Evolutionary conservation across 306 rosid species (phyloP), one percentile per base, ranked within the genome.

Genomic region (Vigna radiata): DNA sequence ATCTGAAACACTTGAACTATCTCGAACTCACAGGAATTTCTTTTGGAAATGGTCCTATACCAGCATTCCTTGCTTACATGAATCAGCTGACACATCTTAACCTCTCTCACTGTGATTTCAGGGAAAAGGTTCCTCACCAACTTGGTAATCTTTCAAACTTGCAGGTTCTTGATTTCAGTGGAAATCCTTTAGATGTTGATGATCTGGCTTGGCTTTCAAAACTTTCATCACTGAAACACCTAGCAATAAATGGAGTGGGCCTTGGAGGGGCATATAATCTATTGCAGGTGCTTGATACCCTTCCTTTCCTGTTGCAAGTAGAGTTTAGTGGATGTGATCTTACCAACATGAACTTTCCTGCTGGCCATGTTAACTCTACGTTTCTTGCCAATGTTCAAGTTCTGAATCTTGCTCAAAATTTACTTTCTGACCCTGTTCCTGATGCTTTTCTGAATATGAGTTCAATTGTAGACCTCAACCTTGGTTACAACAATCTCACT

Each of bases 91-190:
- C 49, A 11, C 21, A 66, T 43, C 72, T 66, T 43, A 41, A 41
- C 18, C 54, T 66, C 36, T 66, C 72, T n/a, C 0, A 21, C 53
- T 19, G 53, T 43, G 54, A 13, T 4, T 66, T 66, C 37, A 6
- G 0, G 5, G 53, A 52, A 14, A 66, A 66, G 12, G 1, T 41
- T 66, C 70, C 52, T 65, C 31, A 18, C 33, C 53, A 44, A 43
- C 37, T 66, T 43, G 53, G 54, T 21, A 66, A 66, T 43, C 72
- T 66, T 19, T 18, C 39, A 10, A 72, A 52, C 62, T 16, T 63
- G 68, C 44, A 12, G 10, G 53, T 13, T 77, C 80, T 78, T 56
- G 73, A 25, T 70, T 47, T 61, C 31, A 47, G 78, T 4, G 25
- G 6, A 65, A 31, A 64, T 41, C 18, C 16, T 43, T 18, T 65